phyloP scores from a whole-genome alignment of 345 rosid species.

The Camelina laxa region DNA sequence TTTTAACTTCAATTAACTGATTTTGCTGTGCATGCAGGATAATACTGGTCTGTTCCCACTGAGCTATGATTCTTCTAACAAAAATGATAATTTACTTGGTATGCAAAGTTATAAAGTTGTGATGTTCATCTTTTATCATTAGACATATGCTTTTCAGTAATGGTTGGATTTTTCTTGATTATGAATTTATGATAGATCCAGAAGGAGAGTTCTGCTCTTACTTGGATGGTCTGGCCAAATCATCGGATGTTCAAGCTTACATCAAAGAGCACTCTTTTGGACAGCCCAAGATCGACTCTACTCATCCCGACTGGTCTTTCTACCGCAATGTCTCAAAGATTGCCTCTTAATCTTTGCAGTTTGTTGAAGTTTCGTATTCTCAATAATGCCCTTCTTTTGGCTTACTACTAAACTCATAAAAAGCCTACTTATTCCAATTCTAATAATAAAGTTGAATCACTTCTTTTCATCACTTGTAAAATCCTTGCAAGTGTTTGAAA shows the following conservation, averaged over 20 bases:
- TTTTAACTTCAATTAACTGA: background rate
- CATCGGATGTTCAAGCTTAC: slow-evolving; percentile 47
- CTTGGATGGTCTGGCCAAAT: slow-evolving; percentile 44
- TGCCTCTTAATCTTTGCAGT: background rate
- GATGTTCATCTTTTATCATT: background rate
- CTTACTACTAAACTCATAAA: background rate
- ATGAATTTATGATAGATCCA: slow-evolving; percentile 37
- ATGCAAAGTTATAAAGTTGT: slow-evolving; percentile 3
- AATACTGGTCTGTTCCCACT: slow-evolving; percentile 44
- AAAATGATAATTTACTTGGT: slow-evolving; percentile 37
- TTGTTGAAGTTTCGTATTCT: background rate
- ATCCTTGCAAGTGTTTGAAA: background rate
- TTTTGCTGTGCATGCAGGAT: slow-evolving; percentile 37
- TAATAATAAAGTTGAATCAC: background rate
- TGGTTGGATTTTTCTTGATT: background rate
- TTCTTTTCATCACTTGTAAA: background rate
- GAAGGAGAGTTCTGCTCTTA: slow-evolving; percentile 46
- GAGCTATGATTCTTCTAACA: slow-evolving; percentile 16
- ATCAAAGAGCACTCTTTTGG: slow-evolving; percentile 49
- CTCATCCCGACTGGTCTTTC: slow-evolving; percentile 46
- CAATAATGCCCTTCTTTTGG: background rate
- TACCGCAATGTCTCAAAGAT: slow-evolving; percentile 27
- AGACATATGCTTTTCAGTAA: background rate
- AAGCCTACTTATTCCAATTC: background rate
- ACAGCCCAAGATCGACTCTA: slow-evolving; percentile 43